These are phyloP conservation scores for Nakazawaea holstii DNA, from an alignment of 805 yeast genomes.

Conservation along the genomic window DNA sequence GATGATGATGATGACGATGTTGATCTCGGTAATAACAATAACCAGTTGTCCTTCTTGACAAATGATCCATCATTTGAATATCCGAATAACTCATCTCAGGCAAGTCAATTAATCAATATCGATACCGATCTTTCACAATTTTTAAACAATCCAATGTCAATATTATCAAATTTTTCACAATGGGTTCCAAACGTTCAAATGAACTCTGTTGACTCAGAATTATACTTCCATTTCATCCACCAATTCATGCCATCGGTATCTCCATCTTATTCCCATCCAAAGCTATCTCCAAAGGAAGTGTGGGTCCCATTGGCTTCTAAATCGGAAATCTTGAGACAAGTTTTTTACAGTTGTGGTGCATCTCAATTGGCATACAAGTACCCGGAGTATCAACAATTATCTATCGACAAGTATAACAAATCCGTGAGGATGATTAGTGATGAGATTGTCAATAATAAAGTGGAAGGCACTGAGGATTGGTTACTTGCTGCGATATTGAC, in stretches of 20 bases:
- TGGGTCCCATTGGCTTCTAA: slow-evolving; percentile 30
- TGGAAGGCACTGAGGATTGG: slow-evolving; percentile 32
- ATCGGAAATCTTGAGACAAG: slow-evolving; percentile 25
- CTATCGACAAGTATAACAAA: slow-evolving; percentile 20
- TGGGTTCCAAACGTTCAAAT: slow-evolving; percentile 9
- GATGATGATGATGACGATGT: background rate
- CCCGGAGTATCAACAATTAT: slow-evolving; percentile 19
- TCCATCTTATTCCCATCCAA: slow-evolving; percentile 36
- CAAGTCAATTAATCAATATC: background rate
- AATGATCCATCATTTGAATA: background rate
- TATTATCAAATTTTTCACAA: slow-evolving; percentile 2
- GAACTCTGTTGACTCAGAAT: slow-evolving; percentile 2
- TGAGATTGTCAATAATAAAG: slow-evolving; percentile 18
- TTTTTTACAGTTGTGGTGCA: slow-evolving; percentile 37
- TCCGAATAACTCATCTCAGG: background rate
- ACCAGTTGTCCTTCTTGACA: no score
- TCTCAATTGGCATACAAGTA: slow-evolving; percentile 29
- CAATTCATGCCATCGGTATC: slow-evolving; percentile 36
- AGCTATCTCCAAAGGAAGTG: slow-evolving; percentile 33
- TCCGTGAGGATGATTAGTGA: slow-evolving; percentile 18
- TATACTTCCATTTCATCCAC: slow-evolving; percentile 30
- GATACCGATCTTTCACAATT: background rate
- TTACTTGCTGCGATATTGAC: slow-evolving; percentile 32
- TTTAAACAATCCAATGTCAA: background rate
- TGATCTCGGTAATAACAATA: background rate